Evolutionary conservation across 176 grass and related monocot species (phyloP).

Genomic region (Aegilops longissima): DNA sequence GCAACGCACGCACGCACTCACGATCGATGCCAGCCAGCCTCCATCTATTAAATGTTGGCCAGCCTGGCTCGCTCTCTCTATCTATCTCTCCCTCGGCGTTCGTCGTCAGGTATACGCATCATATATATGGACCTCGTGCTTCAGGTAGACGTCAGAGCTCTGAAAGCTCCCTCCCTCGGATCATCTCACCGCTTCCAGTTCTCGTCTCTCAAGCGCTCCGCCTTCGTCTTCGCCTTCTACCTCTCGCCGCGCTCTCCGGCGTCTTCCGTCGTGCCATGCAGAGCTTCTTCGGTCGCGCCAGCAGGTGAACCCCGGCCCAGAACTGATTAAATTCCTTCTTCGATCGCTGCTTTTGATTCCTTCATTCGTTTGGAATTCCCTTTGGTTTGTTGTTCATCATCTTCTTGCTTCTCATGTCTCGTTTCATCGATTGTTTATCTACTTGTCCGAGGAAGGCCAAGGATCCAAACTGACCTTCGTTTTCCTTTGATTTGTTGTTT

Average conservation of each 20-base stretch:
- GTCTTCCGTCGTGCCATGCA: conserved; percentile 9
- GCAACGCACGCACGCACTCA: neutral
- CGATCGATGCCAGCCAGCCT: neutral
- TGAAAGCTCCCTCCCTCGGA: neutral
- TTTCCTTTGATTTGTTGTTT: neutral
- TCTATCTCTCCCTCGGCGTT: neutral
- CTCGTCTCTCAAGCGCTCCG: no score
- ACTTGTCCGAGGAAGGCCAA: no score
- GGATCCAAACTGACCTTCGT: neutral
- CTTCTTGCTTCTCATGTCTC: neutral
- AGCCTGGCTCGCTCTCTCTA: conserved; percentile 21
- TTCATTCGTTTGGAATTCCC: neutral
- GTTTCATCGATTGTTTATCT: neutral
- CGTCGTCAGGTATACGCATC: neutral
- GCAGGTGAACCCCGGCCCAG: conserved; percentile 41
- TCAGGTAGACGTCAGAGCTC: neutral
- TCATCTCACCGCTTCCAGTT: neutral
- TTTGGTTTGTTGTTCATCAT: neutral
- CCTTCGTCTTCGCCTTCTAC: neutral
- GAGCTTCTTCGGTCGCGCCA: conserved; percentile 66
- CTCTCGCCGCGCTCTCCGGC: neutral
- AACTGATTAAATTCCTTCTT: neutral
- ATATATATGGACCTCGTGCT: neutral
- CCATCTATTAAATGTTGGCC: conserved; percentile 1
- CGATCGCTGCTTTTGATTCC: neutral